Base-by-base conservation (phyloP, 345 rosid species). In the Excoecaria cochinchinensis region DNA sequence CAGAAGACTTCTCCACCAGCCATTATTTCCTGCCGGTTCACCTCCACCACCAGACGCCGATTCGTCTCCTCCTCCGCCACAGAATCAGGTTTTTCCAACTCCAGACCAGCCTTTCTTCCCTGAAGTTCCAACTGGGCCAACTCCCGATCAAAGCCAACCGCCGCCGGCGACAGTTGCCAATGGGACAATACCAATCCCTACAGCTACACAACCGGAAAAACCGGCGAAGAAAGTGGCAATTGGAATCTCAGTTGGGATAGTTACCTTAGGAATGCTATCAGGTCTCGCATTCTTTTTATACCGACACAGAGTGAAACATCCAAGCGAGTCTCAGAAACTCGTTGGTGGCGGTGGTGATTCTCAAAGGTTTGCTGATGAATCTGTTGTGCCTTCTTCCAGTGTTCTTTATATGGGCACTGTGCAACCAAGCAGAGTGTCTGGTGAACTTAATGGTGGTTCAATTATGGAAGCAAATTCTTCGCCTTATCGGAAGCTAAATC, bases 41-140 rank as follows among this genome's bases (percentile, higher is more conserved):
- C 81, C 87, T 1, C 89, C 92, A 22, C 92, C 92, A 21, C 89
- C 92, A 7, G 83, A 8, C 4, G 12, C 74, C 0, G 84, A 80
- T n/a, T n/a, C 60, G 3, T n/a, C 82, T 1, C 90, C 95, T 2
- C 86, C 95, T 48, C 83, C 95, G 0, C 87, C 94, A 3, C 84
- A 73, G 17, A 75, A 72, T 50, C 68, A 83, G 6, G 75, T 10
- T 16, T 78, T 78, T 10, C 87, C 90, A 4, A 69, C 78, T 70
- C 95, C 97, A 1, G 89, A 89, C 84, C 92, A 92, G 80, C 98
- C 98, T 4, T 94, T 94, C 74, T 94, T 94, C 83, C 97, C 98
- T 0, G 96, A 92, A 67, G 91, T 82, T 70, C 98, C 98, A 0
- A 39, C 85, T 3, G 89, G 87, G 0, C 78, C 72, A 31, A 73